Base-by-base conservation (phyloP, 2,329 filamentous ascomycete species). In the Zymoseptoria brevis region DNA sequence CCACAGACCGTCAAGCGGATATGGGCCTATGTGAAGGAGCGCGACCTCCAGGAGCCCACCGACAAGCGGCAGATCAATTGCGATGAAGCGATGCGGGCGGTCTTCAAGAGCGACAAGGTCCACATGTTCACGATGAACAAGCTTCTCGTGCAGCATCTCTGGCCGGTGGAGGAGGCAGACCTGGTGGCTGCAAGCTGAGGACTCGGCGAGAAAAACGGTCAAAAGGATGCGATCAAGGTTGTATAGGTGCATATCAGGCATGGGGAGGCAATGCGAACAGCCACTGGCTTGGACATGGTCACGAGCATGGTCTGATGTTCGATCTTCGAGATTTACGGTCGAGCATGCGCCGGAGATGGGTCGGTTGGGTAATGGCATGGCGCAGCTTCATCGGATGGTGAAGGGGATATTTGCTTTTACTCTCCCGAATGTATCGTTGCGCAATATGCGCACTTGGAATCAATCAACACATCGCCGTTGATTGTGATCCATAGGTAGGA, bases 61-160 rank as follows among this genome's bases (percentile, higher is more conserved):
- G 93, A 99, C 77, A 93, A 92, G 74, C 88, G 94, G 21, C 90
- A 96, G 67, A 99, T 99, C 64, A 79, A 85, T 26, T 99, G 94
- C 76, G 94, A 99, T 75, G 90, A 96, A 22, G 86, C 85, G 67
- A 88, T 99, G 87, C 86, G 89, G 61, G 88, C 88, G 6, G 88
- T 99, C 7, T 99, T 99, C 79, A 96, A 96, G 74, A 83, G 88
- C 70, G 85, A 91, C 69, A 89, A 84, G 69, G 88, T 99, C 54
- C 90, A 97, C 75, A 99, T 99, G 94, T 99, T 99, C 75, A 92
- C 90, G 67, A 97, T 99, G 93, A 97, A 96, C 80, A 96, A 96
- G 79, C 84, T 96, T 16, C 84, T 97, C 9, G 90, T 89, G 63
- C 87, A 88, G 72, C 93, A 97, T 70, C 80, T 97, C 48, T 96